Evolutionary conservation across 805 yeast genomes (phyloP).

Genomic region (Wickerhamomyces subpelliculosus): DNA sequence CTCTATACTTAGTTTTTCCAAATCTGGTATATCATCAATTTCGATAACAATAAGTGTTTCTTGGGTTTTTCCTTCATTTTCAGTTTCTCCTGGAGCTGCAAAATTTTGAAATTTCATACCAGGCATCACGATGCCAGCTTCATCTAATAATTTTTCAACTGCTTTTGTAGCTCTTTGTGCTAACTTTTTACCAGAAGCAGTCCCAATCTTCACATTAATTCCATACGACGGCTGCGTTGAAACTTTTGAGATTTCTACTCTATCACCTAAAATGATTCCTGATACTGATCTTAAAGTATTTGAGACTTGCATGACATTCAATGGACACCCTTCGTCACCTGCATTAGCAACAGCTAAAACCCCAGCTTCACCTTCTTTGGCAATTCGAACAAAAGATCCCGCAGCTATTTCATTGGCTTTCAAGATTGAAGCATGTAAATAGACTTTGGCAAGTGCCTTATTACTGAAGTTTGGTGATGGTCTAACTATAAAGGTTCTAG

Average conservation of each 20-base stretch:
- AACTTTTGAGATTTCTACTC: constrained; percentile 40
- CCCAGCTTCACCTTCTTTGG: constrained; percentile 41
- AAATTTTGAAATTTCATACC: constrained; percentile 34
- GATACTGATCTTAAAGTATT: constrained; percentile 35
- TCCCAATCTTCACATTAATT: constrained; percentile 27
- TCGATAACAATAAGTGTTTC: constrained; percentile 16
- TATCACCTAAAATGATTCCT: constrained; percentile 42
- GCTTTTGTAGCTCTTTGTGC: constrained; percentile 22
- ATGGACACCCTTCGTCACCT: constrained; percentile 26
- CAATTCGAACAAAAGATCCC: constrained; percentile 40
- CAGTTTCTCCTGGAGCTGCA: constrained; percentile 9
- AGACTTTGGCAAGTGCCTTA: constrained; percentile 31
- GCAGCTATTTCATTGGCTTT: constrained; percentile 37
- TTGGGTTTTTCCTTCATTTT: constrained; percentile 11
- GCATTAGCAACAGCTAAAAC: constrained; percentile 35
- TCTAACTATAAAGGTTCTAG: constrained; percentile 31
- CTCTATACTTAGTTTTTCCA: constrained; percentile 29
- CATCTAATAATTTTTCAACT: constrained; percentile 38
- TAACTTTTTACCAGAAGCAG: constrained; percentile 14
- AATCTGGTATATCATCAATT: constrained; percentile 30
- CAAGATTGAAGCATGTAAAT: constrained; percentile 36
- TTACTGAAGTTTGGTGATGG: constrained; percentile 24
- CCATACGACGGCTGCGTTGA: constrained; percentile 44
- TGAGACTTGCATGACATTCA: constrained; percentile 42
- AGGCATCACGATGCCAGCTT: constrained; percentile 56